Evolutionary conservation across 306 rosid species (phyloP).

Genomic region (Sicyos edulis): DNA sequence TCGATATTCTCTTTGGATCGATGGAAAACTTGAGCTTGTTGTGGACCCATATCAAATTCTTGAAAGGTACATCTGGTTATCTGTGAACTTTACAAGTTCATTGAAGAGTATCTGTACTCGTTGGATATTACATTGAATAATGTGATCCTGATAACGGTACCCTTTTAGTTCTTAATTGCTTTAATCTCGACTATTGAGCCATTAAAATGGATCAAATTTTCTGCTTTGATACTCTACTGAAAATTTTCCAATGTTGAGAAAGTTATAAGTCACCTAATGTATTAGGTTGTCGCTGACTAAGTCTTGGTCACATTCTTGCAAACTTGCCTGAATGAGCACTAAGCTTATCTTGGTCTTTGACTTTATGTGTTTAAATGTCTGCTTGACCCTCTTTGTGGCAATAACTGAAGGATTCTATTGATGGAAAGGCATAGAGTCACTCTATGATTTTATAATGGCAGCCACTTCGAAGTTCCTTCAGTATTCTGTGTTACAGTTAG

Average conservation of each 20-base stretch:
- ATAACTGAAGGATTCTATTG: slow-evolving; percentile 12
- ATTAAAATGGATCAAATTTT: too few relatives aligned
- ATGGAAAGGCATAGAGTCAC: not conserved
- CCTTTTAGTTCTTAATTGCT: too few relatives aligned
- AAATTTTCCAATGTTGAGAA: not conserved
- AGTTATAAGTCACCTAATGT: not conserved
- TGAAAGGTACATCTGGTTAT: slow-evolving; percentile 53
- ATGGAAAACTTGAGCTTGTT: slow-evolving; percentile 91
- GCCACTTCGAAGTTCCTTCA: slow-evolving; percentile 3
- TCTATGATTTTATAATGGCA: not conserved
- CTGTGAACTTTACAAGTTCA: too few relatives aligned
- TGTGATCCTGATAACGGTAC: not conserved
- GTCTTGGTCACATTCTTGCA: not conserved
- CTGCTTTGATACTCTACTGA: not conserved
- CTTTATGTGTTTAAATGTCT: not conserved
- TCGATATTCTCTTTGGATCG: slow-evolving; percentile 83
- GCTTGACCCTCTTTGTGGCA: not conserved
- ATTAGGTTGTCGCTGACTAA: not conserved
- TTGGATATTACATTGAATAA: not conserved
- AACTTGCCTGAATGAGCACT: not conserved
- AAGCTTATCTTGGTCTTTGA: not conserved
- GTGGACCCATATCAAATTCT: slow-evolving; percentile 87
- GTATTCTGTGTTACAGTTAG: not conserved
- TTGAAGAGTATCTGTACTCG: not conserved
- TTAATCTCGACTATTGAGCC: too few relatives aligned